These are phyloP conservation scores for Phoma sp. DNA, from an alignment of 2,329 filamentous ascomycete genomes.

Conservation along the genomic window DNA sequence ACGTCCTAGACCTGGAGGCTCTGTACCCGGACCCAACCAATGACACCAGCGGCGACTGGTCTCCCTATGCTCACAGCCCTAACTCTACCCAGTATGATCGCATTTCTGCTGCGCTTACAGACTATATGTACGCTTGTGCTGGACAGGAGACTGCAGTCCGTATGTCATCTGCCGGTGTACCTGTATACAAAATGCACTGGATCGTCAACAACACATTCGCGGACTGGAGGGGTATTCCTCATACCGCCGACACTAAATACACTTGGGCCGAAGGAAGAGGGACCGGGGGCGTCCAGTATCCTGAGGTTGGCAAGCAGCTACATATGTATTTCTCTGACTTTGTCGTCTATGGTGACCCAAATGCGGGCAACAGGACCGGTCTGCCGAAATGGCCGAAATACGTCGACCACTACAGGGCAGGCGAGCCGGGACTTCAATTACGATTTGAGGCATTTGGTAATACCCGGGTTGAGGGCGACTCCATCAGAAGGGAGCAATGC, in stretches of 20 bases:
- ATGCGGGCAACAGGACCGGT: constrained; percentile 28
- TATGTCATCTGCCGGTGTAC: constrained; percentile 40
- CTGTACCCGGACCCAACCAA: constrained; percentile 35
- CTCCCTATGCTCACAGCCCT: constrained; percentile 49
- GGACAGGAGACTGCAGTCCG: constrained; percentile 54
- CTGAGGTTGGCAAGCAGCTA: constrained; percentile 48
- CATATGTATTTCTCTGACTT: constrained; percentile 50
- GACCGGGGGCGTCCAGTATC: constrained; percentile 46
- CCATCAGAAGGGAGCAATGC: constrained; percentile 29
- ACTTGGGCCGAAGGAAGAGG: constrained; percentile 58
- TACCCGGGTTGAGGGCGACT: constrained; percentile 34
- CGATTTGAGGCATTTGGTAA: constrained; percentile 34
- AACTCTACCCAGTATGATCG: constrained; percentile 55
- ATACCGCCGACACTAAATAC: constrained; percentile 49
- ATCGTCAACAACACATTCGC: constrained; percentile 32
- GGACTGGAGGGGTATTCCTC: constrained; percentile 28
- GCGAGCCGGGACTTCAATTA: constrained; percentile 25
- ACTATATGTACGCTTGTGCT: constrained; percentile 55
- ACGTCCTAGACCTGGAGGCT: constrained; percentile 26
- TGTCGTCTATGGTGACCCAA: constrained; percentile 50
- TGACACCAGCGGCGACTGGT: constrained; percentile 18
- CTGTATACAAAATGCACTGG: constrained; percentile 33
- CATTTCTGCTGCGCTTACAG: constrained; percentile 49
- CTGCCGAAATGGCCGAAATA: constrained; percentile 51
- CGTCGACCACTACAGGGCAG: constrained; percentile 16